A percentile compares a stretch with the other conserved stretches of the same genome.
Evolutionary conservation across 225 moss, liverwort and hornwort genomes (phyloP).

Genomic region (Marchantia polymorpha): DNA sequence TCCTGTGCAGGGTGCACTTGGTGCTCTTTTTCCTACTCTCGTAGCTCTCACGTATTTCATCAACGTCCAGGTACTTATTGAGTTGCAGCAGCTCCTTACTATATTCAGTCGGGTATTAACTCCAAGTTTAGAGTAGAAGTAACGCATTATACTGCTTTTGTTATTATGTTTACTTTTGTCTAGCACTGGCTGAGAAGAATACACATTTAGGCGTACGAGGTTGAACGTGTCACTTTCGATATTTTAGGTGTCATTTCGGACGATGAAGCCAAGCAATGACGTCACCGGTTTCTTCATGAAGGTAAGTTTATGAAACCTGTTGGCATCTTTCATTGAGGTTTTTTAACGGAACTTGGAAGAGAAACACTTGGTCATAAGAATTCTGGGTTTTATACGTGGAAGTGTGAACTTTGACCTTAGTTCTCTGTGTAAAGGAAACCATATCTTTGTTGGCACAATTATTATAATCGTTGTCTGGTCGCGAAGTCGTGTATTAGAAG

Average conservation of each 20-base stretch:
- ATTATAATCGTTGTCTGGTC: background rate
- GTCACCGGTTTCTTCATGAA: slow-evolving; percentile 76
- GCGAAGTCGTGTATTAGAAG: background rate
- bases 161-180: background rate
- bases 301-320: slow-evolving; percentile 35
- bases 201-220: background rate
- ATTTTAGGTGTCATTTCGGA: slow-evolving; percentile 83
- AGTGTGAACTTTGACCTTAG: background rate
- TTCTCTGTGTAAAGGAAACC: background rate
- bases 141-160: background rate
- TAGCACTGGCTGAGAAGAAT: background rate
- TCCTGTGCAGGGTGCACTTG: slow-evolving; percentile 86
- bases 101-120: background rate
- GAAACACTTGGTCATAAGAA: background rate
- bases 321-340: background rate
- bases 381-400: background rate
- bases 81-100: background rate
- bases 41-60: slow-evolving; percentile 81
- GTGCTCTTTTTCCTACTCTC: slow-evolving; percentile 77
- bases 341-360: background rate
- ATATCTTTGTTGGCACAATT: background rate
- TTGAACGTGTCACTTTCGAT: background rate
- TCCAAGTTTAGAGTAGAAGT: background rate
- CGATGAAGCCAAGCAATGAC: slow-evolving; percentile 71
- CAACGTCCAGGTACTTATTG: slow-evolving; percentile 67